phyloP scores from a whole-genome alignment of 2,329 filamentous ascomycete genomes.

The Ceratocystis huliohia region DNA sequence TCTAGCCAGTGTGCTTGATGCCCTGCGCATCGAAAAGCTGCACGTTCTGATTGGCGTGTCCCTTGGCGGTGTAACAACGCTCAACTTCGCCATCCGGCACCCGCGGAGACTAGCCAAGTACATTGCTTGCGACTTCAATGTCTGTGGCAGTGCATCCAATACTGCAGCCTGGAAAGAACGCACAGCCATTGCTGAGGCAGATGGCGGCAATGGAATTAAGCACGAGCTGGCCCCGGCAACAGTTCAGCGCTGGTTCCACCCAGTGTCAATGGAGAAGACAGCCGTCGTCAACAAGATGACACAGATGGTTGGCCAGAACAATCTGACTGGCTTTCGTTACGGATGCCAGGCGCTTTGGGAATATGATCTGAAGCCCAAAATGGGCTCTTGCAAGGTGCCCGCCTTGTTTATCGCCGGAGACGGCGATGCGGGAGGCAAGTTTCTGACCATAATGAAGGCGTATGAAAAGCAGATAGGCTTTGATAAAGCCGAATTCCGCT shows the following conservation, averaged over 20 bases:
- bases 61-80: slow-evolving; percentile 65
- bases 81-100: slow-evolving; percentile 58
- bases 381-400: slow-evolving; percentile 43
- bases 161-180: slow-evolving; percentile 69
- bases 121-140: slow-evolving; percentile 69
- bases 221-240: slow-evolving; percentile 55
- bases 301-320: slow-evolving; percentile 56
- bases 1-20: slow-evolving; percentile 50
- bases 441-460: slow-evolving; percentile 68
- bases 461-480: slow-evolving; percentile 49
- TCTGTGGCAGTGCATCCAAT: slow-evolving; percentile 58
- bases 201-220: slow-evolving; percentile 46
- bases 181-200: slow-evolving; percentile 50
- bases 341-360: slow-evolving; percentile 58
- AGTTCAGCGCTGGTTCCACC: slow-evolving; percentile 69
- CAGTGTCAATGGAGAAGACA: slow-evolving; percentile 33
- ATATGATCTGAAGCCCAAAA: slow-evolving; percentile 50
- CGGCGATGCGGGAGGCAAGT: slow-evolving; percentile 53
- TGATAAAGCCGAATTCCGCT: slow-evolving; percentile 43
- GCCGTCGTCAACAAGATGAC: slow-evolving; percentile 43
- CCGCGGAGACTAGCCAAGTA: slow-evolving; percentile 48
- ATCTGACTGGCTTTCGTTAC: slow-evolving; percentile 54
- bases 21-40: slow-evolving; percentile 54
- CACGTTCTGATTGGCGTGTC: slow-evolving; percentile 62
- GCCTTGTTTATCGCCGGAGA: slow-evolving; percentile 61